Base-by-base conservation (phyloP, 148 eudicot genomes). In the Beta vulgaris region DNA sequence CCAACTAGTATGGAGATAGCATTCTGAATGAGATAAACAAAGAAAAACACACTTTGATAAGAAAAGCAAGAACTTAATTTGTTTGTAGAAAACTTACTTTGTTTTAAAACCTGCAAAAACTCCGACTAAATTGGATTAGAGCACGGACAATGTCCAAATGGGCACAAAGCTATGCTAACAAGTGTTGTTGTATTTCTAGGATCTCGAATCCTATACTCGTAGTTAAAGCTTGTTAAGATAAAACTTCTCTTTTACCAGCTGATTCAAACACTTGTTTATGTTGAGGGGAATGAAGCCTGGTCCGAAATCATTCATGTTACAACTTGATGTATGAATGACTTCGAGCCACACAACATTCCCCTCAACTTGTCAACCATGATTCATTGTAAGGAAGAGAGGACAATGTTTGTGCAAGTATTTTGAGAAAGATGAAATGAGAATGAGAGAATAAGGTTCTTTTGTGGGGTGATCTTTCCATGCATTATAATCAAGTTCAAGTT, bases 271-370 rank as follows among this genome's bases (percentile, higher is more conserved):
- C 44, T 13, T 67, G 44, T 42, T 34, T 67, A 42, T 63, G 90
- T 84, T 89, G 81, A 82, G 88, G 85, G 92, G 92, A 87, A 89
- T 89, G 90, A 87, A 87, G 90, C 88, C 92, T 89, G 92, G 92
- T 87, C 93, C 89, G 91, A 87, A 64, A 85, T 78, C 91, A 81
- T 77, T 79, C 88, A 59, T 11, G 71, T 63, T 68, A 5, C 29
- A 4, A 78, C 40, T 26, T 18, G 18, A 21, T 42, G 13, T 3
- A 48, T 48, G 86, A 82, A 86, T 65, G 87, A 80, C 59, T 60
- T 87, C 85, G 92, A 73, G 60, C 92, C 92, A 88, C 84, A 73
- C 95, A 44, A 85, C 90, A 85, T 86, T 81, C 88, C 87, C 91
- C 95, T 85, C 85, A 90, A n/a, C n/a, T n/a, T n/a, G n/a, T n/a